phyloP scores from a whole-genome alignment of 768 basidiomycete species.

The Phaeotremella skinneri region DNA sequence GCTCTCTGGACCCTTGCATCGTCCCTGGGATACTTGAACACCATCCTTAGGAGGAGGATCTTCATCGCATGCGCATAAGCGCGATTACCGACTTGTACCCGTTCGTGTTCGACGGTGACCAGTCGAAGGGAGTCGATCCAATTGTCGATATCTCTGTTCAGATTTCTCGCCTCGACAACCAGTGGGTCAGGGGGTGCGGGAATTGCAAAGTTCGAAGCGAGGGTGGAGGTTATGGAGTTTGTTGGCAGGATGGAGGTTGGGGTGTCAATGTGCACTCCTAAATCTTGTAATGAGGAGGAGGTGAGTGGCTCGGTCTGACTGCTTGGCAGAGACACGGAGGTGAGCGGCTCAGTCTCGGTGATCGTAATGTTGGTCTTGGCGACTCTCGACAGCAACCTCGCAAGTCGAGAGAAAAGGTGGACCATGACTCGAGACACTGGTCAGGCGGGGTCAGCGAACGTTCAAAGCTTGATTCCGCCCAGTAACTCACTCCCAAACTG shows the following conservation, averaged over 20 bases:
- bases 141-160: constrained; percentile 40
- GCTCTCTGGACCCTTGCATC: constrained; percentile 42
- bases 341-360: constrained; percentile 24
- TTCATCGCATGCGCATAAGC: constrained; percentile 50
- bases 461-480: neutral
- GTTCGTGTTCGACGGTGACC: constrained; percentile 44
- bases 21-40: constrained; percentile 33
- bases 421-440: constrained; percentile 49
- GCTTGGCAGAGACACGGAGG: neutral
- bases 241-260: neutral
- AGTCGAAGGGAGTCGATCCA: constrained; percentile 45
- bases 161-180: constrained; percentile 29
- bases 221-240: neutral
- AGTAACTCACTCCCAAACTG: constrained; percentile 54
- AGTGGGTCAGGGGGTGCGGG: constrained; percentile 18
- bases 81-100: constrained; percentile 46
- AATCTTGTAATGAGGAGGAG: neutral
- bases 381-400: constrained; percentile 36
- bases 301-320: neutral
- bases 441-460: neutral
- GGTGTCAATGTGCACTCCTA: neutral
- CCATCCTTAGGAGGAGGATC: constrained; percentile 44
- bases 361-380: constrained; percentile 15
- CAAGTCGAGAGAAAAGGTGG: constrained; percentile 39
- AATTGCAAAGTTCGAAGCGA: neutral